Evolutionary conservation across 805 yeast species (phyloP), one percentile per base, ranked within the genome.

Genomic region (Metschnikowia colocasiae): DNA sequence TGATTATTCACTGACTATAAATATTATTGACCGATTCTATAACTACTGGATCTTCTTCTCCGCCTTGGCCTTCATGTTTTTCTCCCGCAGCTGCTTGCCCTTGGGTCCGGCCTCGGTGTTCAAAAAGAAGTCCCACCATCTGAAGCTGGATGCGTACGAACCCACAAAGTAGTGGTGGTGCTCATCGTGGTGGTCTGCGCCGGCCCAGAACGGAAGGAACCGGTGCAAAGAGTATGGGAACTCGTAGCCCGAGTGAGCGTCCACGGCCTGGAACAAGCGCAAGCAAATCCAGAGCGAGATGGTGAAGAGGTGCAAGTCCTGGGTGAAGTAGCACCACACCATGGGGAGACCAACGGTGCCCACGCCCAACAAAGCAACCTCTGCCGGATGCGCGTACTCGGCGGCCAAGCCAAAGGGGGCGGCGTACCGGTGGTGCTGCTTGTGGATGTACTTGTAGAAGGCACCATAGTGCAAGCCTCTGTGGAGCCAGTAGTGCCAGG

Each of bases 81-180:
- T 74, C 67, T 86, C 95, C 73, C 96, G 80, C 52, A 78, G 79
- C 22, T 76, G 75, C 67, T 83, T 86, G 33, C 92, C 95, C 59
- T 81, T 81, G 42, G 83, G 83, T 51, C 95, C 95, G 55, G 92
- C 87, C 69, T 88, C 95, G n/a, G 99, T 91, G 65, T 85, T 84
- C 57, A 92, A 73, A 53, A 82, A 63, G 69, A 72, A 86, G 71
- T 92, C 99, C 95, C 96, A 90, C 88, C 95, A 87, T 73, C 97
- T 84, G 80, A 92, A 94, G 31, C 91, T 82, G 38, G 96, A 86
- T 25, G 97, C 94, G 67, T 89, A 92, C 69, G 91, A 90, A 56
- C 98, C 98, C 59, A 89, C 86, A 70, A 92, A 79, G 59, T 74
- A 76, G 55, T 78, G 84, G 53, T 79, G 84, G 54, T 79, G 84